A percentile compares a stretch with the other conserved stretches of the same genome.
These are phyloP conservation scores for Zoysia japonica DNA, from an alignment of 176 grass and related monocot species.

Conservation along the genomic window DNA sequence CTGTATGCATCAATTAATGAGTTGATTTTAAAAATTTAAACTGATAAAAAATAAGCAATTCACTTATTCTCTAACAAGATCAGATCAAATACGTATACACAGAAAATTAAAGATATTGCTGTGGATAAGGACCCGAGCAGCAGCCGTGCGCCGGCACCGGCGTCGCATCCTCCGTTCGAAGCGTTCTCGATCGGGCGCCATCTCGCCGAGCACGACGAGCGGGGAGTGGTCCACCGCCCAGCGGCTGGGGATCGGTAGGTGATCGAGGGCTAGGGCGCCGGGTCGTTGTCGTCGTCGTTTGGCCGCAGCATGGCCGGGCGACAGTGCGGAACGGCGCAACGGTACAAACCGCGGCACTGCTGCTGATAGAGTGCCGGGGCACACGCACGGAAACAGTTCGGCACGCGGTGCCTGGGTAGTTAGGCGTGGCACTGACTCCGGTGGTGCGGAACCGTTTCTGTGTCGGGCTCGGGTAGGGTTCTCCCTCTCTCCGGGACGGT, in stretches of 20 bases:
- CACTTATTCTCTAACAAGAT: no score
- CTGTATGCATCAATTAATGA: no score
- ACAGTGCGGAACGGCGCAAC: conserved; percentile 33
- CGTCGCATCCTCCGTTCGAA: not conserved
- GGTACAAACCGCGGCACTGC: not conserved
- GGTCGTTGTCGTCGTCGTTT: not conserved
- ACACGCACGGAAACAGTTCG: not conserved
- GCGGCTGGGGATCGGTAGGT: not conserved
- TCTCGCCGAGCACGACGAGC: not conserved
- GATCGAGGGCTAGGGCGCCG: not conserved
- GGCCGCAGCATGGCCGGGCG: not conserved
- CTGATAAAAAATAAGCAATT: no score
- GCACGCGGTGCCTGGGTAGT: not conserved
- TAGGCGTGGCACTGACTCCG: not conserved
- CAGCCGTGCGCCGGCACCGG: not conserved
- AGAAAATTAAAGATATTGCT: no score
- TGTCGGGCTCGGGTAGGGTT: not conserved
- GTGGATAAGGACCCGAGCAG: not conserved
- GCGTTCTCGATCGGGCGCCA: not conserved
- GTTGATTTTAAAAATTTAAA: no score
- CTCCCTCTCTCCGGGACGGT: not conserved
- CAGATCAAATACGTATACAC: no score
- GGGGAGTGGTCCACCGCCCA: not conserved
- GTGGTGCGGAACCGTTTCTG: not conserved
- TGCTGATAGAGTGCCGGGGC: not conserved